Evolutionary conservation across 768 basidiomycete species (phyloP).

Genomic region (Amanita rimosa): DNA sequence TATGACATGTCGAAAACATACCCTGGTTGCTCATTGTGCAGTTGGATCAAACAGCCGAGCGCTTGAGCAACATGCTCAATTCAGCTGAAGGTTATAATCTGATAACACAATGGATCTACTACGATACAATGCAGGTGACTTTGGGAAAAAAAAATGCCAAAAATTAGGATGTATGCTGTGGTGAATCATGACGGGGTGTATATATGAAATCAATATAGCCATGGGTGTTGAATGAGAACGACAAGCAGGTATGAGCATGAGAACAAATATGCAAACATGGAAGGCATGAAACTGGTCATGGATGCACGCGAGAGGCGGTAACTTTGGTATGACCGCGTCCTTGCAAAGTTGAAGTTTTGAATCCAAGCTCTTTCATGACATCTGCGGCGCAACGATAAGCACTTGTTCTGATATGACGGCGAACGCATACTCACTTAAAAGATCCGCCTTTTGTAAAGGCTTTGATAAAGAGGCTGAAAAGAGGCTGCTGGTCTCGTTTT

Average conservation of each 20-base stretch:
- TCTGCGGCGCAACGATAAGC: conserved; percentile 16
- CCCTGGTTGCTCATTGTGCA: conserved; percentile 1
- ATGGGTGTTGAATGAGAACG: conserved; percentile 7
- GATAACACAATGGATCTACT: conserved; percentile 26
- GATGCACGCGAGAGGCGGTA: conserved; percentile 22
- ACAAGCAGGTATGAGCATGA: conserved; percentile 6
- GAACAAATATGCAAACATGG: conserved; percentile 5
- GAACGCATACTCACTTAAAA: conserved; percentile 37
- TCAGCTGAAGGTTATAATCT: conserved; percentile 10
- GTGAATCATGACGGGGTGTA: conserved; percentile 6
- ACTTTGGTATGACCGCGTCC: conserved; percentile 43
- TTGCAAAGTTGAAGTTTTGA: conserved; percentile 73
- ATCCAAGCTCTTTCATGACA: conserved; percentile 79
- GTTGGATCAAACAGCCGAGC: background rate
- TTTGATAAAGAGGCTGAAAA: conserved; percentile 81
- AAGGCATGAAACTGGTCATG: background rate
- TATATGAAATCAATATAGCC: conserved; percentile 12
- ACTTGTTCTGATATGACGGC: background rate
- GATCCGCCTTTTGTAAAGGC: conserved; percentile 80
- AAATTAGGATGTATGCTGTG: conserved; percentile 5
- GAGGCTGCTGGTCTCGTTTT: conserved; percentile 50
- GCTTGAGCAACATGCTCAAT: background rate
- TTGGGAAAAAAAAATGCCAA: conserved; percentile 1
- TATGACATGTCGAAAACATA: background rate
- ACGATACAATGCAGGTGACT: conserved; percentile 32